phyloP scores from a whole-genome alignment of 371 early-diverging fungal species.

The Mortierella sp. region DNA sequence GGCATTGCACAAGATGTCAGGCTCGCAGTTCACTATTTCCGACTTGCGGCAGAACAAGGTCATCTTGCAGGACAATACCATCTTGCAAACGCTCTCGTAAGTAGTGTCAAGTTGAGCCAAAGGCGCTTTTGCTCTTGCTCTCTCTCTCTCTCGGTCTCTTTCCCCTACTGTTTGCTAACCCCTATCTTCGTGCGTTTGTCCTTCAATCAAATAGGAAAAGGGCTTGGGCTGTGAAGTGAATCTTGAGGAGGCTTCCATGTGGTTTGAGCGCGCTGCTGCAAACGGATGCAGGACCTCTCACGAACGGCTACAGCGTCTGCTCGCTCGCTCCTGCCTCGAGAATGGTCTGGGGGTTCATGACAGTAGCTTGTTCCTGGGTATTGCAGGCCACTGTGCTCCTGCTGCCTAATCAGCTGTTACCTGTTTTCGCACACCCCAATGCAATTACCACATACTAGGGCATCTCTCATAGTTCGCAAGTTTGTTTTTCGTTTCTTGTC shows the following conservation, averaged over 20 bases:
- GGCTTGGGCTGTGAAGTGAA: conserved; percentile 73
- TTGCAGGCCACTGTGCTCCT: conserved; percentile 62
- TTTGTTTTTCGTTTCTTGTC: background rate
- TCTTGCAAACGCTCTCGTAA: conserved; percentile 64
- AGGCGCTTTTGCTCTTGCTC: background rate
- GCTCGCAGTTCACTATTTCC: conserved; percentile 69
- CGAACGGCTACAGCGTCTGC: conserved; percentile 61
- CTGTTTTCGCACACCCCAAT: background rate
- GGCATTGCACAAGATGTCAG: conserved; percentile 66
- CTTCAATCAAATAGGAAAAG: conserved; percentile 58
- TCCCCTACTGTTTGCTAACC: background rate
- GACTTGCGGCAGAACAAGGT: conserved; percentile 70
- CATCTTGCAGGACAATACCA: conserved; percentile 70
- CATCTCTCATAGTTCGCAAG: too few relatives aligned
- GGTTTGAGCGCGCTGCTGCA: conserved; percentile 76
- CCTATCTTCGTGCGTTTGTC: background rate
- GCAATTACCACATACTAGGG: too few relatives aligned
- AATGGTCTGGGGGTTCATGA: conserved; percentile 46
- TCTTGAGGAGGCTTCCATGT: conserved; percentile 66
- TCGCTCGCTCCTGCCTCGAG: conserved; percentile 61
- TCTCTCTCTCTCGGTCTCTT: background rate
- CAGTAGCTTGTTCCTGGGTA: conserved; percentile 56
- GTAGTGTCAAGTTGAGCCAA: background rate
- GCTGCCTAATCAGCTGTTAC: conserved; percentile 56
- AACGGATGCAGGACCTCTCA: conserved; percentile 67